Evolutionary conservation across 495 filamentous ascomycete species (phyloP), one percentile per base, ranked within the genome.

Genomic region (Halenospora varia): DNA sequence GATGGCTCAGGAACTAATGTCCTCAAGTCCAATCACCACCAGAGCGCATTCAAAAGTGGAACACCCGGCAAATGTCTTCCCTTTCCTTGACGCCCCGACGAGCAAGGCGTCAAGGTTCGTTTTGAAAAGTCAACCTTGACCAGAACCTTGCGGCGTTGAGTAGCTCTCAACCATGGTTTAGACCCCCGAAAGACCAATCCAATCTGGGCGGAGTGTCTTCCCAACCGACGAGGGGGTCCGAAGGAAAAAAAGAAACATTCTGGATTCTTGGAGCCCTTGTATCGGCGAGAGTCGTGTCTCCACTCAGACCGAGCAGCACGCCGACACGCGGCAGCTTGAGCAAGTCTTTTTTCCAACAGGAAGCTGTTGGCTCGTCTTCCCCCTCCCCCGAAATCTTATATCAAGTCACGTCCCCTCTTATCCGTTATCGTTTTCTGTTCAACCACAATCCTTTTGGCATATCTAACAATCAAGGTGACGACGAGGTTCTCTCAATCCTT

Each of bases 401-500:
- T 55, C 8, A 46, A 46, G 24, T 2, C n/a, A 25, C 25, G 45
- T 47, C 39, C 52, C 41, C 19, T 19, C 55, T 11, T 11, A 24
- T 25, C 44, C 8, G 8, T 46, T 41, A 25, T 47, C 8, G 17
- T 54, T 48, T 39, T 18, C 24, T 29, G 35, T 22, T 6, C 60
- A 53, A 42, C 26, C 54, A 62, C 55, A 54, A 53, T 62, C 60
- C 25, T 62, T 62, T 57, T 45, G 25, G 50, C 40, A n/a, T 40
- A 19, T 10, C 29, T 24, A 35, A 25, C 22, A 48, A 18, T 29
- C 39, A 18, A 25, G 15, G 26, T 29, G 44, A 55, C 44, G 26
- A 26, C 53, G 23, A 23, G 48, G 56, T 42, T 24, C n/a, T 29
- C 35, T 44, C 17, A 22, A 47, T 25, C 56, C 17, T 53, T 63